Evolutionary conservation across 2,329 filamentous ascomycete species (phyloP), one percentile per base, ranked within the genome.

Genomic region (Trichoderma harzianum): DNA sequence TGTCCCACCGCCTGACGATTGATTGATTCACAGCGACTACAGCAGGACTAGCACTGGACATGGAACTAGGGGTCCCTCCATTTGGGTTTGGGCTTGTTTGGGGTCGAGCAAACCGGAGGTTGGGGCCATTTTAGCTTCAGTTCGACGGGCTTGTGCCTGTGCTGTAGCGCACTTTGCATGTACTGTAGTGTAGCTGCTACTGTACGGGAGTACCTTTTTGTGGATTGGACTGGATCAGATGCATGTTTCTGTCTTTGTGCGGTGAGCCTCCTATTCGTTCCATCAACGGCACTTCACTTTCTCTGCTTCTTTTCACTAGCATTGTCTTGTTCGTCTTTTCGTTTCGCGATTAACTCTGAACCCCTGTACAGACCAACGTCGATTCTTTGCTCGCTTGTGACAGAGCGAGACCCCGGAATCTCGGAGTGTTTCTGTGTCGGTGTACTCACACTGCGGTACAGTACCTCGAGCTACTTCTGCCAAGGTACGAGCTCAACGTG

Each of bases 191-290:
- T 55, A 55, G 60, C 12, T 26, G 60, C 36, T n/a, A 63, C 39
- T 34, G 32, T 34, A 14, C 34, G 34, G 34, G 12, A 5, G 60
- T 63, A 63, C 36, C 60, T 34, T 32, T 16, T n/a, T 47, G 18
- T 47, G 39, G 39, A 43, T 53, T 26, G 34, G 34, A 16, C 12
- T 65, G 62, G 62, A 51, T 24, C 18, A 30, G 4, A 57, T 66
- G 63, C 34, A 34, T 55, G 47, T 16, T 36, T 10, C 28, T n/a
- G 24, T 57, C 26, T 26, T 30, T 30, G 30, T 66, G 63, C 63
- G 63, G 63, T 66, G 63, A 55, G 63, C 63, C 63, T 66, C 63
- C 63, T 66, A 66, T 66, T 57, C 63, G 47, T 55, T 55, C 28
- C 1, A 8, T 53, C 21, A 53, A 55, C 47, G 14, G 34, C 30